These are phyloP conservation scores for Earliella scabrosa DNA, from an alignment of 1,284 basidiomycete species.

Conservation along the genomic window DNA sequence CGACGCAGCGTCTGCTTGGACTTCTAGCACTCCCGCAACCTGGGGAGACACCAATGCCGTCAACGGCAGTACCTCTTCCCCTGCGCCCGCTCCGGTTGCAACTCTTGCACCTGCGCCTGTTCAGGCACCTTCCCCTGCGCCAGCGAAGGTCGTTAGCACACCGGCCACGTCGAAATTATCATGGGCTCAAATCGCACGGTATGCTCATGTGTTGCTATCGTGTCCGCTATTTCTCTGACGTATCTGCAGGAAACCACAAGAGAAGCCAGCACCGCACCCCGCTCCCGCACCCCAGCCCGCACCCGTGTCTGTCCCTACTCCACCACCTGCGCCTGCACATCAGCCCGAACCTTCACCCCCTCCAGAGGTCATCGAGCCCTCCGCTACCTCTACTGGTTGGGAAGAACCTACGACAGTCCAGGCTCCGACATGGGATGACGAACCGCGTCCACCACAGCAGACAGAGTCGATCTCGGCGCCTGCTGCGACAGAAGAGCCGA, in stretches of 20 bases:
- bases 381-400: slow-evolving; percentile 48
- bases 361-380: slow-evolving; percentile 37
- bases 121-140: neutral
- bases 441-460: slow-evolving; percentile 41
- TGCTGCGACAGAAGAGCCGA: slow-evolving; percentile 36
- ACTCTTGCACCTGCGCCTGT: slow-evolving; percentile 26
- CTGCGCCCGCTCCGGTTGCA: slow-evolving; percentile 26
- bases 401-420: slow-evolving; percentile 79
- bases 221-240: neutral
- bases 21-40: slow-evolving; percentile 38
- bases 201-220: slow-evolving; percentile 27
- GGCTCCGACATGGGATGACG: slow-evolving; percentile 76
- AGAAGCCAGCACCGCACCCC: slow-evolving; percentile 52
- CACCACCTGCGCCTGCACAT: slow-evolving; percentile 35
- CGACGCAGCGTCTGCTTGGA: slow-evolving; percentile 29
- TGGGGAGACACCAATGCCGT: slow-evolving; percentile 44
- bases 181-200: slow-evolving; percentile 83
- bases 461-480: slow-evolving; percentile 21
- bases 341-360: slow-evolving; percentile 33
- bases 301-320: slow-evolving; percentile 30
- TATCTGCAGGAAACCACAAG: slow-evolving; percentile 47
- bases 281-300: slow-evolving; percentile 36
- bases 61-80: slow-evolving; percentile 38
- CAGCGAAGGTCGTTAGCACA: slow-evolving; percentile 48
- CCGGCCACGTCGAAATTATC: slow-evolving; percentile 75